Conservation (phyloP, 345 rosid genomes). For the Capsella bursapastoris region DNA sequence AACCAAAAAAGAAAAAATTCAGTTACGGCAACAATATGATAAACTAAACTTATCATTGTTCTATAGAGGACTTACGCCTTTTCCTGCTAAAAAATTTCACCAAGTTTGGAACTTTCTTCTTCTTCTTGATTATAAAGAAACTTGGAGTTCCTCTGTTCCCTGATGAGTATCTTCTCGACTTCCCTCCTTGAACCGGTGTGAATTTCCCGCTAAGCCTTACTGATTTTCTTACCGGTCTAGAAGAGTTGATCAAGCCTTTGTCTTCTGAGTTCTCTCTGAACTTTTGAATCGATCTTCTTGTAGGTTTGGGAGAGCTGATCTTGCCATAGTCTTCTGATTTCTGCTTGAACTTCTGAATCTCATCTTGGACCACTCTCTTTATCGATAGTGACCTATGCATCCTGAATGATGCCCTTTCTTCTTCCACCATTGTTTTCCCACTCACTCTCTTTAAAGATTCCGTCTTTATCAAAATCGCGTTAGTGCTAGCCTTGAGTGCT, state of each 20-base stretch:
- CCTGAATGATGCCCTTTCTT: constrained; percentile 53
- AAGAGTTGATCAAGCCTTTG: constrained; percentile 16
- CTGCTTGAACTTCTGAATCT: constrained; percentile 51
- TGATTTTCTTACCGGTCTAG: constrained; percentile 48
- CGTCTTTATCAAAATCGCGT: constrained; percentile 62
- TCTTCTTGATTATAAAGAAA: constrained; percentile 61
- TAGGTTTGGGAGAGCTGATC: constrained; percentile 30
- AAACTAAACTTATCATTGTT: constrained; percentile 25
- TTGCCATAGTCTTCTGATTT: constrained; percentile 24
- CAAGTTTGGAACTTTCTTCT: constrained; percentile 61
- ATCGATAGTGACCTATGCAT: constrained; percentile 59
- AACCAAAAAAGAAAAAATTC: background rate
- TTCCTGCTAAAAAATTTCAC: constrained; percentile 61
- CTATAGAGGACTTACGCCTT: constrained; percentile 18
- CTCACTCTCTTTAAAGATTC: constrained; percentile 55
- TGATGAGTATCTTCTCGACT: constrained; percentile 55
- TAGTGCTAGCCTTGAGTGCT: constrained; percentile 79
- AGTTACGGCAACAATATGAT: constrained; percentile 10
- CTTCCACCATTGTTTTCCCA: constrained; percentile 56
- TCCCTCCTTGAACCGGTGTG: constrained; percentile 51
- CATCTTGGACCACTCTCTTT: constrained; percentile 58
- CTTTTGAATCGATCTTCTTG: constrained; percentile 49
- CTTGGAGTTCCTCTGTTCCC: constrained; percentile 48
- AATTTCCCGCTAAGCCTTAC: constrained; percentile 44
- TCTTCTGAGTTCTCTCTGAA: constrained; percentile 44